These are phyloP conservation scores for Gracilaria vermiculophylla DNA, from an alignment of 23 red algal genomes.

Conservation along the genomic window DNA sequence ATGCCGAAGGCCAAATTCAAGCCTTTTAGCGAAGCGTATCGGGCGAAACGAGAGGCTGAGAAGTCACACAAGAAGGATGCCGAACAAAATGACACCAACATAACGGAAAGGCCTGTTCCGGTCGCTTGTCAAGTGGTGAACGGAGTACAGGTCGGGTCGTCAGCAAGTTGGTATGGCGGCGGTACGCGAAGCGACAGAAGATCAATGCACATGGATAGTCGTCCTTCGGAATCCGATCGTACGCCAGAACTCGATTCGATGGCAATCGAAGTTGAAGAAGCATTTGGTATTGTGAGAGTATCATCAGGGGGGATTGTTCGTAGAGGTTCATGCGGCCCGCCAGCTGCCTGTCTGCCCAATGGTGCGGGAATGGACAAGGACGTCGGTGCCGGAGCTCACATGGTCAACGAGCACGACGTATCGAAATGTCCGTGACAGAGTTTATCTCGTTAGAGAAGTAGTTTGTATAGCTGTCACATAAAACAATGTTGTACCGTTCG, in stretches of 20 bases:
- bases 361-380: neutral
- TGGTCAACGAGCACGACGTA: neutral
- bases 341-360: neutral
- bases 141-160: slow-evolving; percentile 13
- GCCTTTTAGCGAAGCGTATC: slow-evolving; percentile 51
- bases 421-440: neutral
- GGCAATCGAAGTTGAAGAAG: slow-evolving; percentile 34
- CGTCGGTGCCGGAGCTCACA: neutral
- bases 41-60: slow-evolving; percentile 39
- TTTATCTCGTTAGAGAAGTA: neutral
- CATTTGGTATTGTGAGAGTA: slow-evolving; percentile 16
- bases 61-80: slow-evolving; percentile 2
- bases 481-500: neutral
- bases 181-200: neutral
- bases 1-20: slow-evolving; percentile 68
- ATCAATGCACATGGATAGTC: neutral
- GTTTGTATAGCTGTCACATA: slow-evolving; percentile 16
- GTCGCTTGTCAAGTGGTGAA: slow-evolving; percentile 5
- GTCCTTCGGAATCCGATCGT: neutral
- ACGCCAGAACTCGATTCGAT: slow-evolving; percentile 5
- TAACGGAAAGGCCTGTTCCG: neutral
- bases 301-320: slow-evolving; percentile 10
- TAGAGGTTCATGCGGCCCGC: neutral
- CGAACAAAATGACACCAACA: neutral
- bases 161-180: slow-evolving; percentile 47